These are phyloP conservation scores for Capronia americana DNA, from an alignment of 2,329 filamentous ascomycete genomes.

Conservation along the genomic window DNA sequence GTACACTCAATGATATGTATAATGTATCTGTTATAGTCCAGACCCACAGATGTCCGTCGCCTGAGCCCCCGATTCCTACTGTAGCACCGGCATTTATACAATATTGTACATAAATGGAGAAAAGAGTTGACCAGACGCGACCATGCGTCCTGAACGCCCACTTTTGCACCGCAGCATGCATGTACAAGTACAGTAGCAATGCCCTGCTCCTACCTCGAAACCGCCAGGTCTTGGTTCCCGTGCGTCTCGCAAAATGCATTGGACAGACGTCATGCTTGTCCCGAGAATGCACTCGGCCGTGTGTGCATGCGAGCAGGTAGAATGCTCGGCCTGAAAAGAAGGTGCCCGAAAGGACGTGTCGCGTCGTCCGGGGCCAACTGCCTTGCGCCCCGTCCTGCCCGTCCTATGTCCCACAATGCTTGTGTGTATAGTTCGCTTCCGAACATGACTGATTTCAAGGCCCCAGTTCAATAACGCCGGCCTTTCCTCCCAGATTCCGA, in stretches of 20 bases:
- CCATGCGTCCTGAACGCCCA: not conserved
- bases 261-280: not conserved
- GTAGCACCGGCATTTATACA: too few species aligned
- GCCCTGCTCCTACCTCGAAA: not conserved
- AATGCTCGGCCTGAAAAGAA: not conserved
- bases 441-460: not conserved
- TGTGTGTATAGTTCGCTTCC: not conserved
- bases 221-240: not conserved
- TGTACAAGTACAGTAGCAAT: not conserved
- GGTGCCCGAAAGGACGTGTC: too few species aligned
- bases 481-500: not conserved
- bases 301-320: not conserved
- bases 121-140: too few species aligned
- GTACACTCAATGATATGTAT: too few species aligned
- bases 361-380: too few species aligned
- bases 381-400: too few species aligned
- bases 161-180: not conserved
- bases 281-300: not conserved
- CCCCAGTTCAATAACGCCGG: constrained; percentile 18
- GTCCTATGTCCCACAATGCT: too few species aligned
- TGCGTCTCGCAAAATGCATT: too few species aligned
- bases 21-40: too few species aligned
- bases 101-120: too few species aligned
- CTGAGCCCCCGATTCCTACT: too few species aligned
- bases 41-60: too few species aligned